Base-by-base conservation (phyloP, 2,329 filamentous ascomycete genomes). In the Ophiostoma quercus region DNA sequence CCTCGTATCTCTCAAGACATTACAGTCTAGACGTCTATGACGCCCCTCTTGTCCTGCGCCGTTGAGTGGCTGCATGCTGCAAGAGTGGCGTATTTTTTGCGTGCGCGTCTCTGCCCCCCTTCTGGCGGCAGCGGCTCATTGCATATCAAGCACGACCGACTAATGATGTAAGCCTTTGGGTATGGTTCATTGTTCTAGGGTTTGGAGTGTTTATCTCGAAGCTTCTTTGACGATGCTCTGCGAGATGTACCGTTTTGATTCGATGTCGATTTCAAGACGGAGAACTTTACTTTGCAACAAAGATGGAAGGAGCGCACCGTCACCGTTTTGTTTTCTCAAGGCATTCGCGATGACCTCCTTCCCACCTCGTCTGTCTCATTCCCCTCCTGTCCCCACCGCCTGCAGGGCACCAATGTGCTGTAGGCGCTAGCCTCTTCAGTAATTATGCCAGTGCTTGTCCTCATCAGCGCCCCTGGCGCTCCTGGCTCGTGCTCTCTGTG, bases 41-140 rank as follows among this genome's bases (percentile, higher is more conserved):
- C 62, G 62, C 60, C 60, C 60, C n/a, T 63, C 60, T 63, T 37
- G 60, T 63, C 22, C 60, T 37, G 12, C 29, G 62, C n/a, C 32
- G 32, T 65, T 65, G 62, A 65, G n/a, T 65, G 62, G 62, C 32
- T 65, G 62, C 62, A 16, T 57, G 51, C n/a, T 12, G 5, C 34
- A 34, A 22, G 32, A 39, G 62, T 65, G 62, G 62, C 62, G 34
- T 65, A n/a, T 19, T 37, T 16, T 19, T 65, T 65, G 32, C 32
- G 62, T 65, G 62, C 62, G 62, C 62, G 62, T 65, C 62, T 34
- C 32, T 32, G 29, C 34, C 62, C 29, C 16, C 16, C 29, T 16
- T 65, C 16, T 65, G 62, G 62, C 62, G 62, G 32, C 62, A 65
- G 39, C 57, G 25, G 57, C 12, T 8, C 25, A 62, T 32, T 62